Percentiles rank a stretch among this genome's conserved stretches.
Conservation (phyloP, 1,284 basidiomycete genomes). For the Cryptococcus hybrid region DNA sequence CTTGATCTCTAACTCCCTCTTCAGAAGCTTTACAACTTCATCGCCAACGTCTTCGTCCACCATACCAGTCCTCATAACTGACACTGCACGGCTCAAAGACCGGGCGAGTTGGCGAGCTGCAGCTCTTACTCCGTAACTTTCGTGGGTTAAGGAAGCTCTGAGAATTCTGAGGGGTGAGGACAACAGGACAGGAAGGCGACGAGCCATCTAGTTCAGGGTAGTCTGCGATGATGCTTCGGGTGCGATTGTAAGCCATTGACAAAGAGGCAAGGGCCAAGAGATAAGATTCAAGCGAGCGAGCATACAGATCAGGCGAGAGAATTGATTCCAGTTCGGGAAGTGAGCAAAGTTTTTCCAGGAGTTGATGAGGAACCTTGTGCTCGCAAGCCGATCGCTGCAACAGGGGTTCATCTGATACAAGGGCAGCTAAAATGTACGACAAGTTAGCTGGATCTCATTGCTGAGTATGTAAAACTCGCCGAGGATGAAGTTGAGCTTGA, state of each 20-base stretch:
- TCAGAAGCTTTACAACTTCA: conserved; percentile 63
- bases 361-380: conserved; percentile 1
- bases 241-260: conserved; percentile 65
- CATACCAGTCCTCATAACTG: conserved; percentile 74
- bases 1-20: conserved; percentile 28
- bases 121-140: conserved; percentile 70
- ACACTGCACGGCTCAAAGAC: conserved; percentile 72
- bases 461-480: conserved; percentile 50
- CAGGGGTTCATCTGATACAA: conserved; percentile 66
- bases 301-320: background rate
- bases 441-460: conserved; percentile 23
- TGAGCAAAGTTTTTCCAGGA: background rate
- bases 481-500: conserved; percentile 63
- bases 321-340: background rate
- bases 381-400: conserved; percentile 55
- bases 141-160: conserved; percentile 59
- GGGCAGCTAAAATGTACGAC: conserved; percentile 55
- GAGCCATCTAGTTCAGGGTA: background rate
- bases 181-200: background rate
- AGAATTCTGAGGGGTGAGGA: conserved; percentile 42
- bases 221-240: conserved; percentile 52
- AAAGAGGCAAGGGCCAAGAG: conserved; percentile 69
- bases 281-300: conserved; percentile 28
- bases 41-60: conserved; percentile 76
- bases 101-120: conserved; percentile 80